Percentiles rank a stretch among this genome's conserved stretches.
phyloP scores from a whole-genome alignment of 2,329 filamentous ascomycete genomes.

The Leptographium flavum region DNA sequence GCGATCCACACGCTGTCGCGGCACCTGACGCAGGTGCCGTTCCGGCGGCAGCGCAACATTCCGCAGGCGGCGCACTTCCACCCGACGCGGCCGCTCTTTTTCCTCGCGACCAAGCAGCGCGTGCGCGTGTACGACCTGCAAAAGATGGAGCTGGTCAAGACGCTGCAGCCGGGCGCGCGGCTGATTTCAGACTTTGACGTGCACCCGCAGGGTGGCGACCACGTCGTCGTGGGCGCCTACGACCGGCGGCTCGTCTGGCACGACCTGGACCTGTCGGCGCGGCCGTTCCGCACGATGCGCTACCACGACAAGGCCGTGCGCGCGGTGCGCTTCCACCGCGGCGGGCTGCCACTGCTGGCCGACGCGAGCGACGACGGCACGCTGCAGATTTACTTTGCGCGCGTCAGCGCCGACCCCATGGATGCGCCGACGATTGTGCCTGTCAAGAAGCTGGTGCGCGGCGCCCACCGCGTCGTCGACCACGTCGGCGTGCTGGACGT shows the following conservation, averaged over 20 bases:
- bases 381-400: slow-evolving; percentile 92
- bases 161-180: slow-evolving; percentile 80
- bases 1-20: slow-evolving; percentile 92
- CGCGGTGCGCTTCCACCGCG: slow-evolving; percentile 73
- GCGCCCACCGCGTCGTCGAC: slow-evolving; percentile 66
- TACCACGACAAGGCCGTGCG: slow-evolving; percentile 91
- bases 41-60: slow-evolving; percentile 60
- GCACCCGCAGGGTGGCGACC: slow-evolving; percentile 74
- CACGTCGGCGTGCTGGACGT: slow-evolving; percentile 85
- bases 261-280: slow-evolving; percentile 78
- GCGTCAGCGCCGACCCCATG: slow-evolving; percentile 87
- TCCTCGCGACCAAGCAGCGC: slow-evolving; percentile 86
- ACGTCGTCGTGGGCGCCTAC: slow-evolving; percentile 87
- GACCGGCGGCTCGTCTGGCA: slow-evolving; percentile 92
- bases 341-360: slow-evolving; percentile 69
- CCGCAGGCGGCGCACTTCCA: slow-evolving; percentile 90
- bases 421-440: slow-evolving; percentile 95
- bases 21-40: slow-evolving; percentile 88
- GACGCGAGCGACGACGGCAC: slow-evolving; percentile 92
- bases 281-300: slow-evolving; percentile 90
- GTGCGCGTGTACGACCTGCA: slow-evolving; percentile 92
- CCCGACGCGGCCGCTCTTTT: slow-evolving; percentile 82
- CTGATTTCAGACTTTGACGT: slow-evolving; percentile 91
- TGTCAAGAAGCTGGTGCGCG: slow-evolving; percentile 71
- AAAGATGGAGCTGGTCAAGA: slow-evolving; percentile 81